Conservation (phyloP, 768 basidiomycete species). For the Suillus clintonianus region DNA sequence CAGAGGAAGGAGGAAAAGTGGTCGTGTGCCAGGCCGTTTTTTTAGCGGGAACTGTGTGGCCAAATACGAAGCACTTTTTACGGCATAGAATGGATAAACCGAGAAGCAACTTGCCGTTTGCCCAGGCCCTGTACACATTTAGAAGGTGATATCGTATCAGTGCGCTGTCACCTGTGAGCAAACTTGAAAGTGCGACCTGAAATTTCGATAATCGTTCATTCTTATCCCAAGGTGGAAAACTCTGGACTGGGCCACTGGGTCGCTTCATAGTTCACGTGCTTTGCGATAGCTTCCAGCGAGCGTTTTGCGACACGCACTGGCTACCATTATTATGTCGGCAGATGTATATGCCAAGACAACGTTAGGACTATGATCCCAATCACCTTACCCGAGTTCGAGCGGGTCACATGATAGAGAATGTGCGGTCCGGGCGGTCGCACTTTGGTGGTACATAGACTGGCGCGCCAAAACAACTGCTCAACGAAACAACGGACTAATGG, state of each 20-base stretch:
- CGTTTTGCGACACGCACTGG: background rate
- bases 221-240: background rate
- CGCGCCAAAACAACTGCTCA: background rate
- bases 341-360: background rate
- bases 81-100: background rate
- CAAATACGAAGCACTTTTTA: background rate
- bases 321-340: background rate
- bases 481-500: background rate
- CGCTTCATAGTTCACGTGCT: background rate
- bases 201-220: background rate
- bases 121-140: background rate
- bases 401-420: background rate
- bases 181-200: background rate
- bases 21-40: background rate
- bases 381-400: background rate
- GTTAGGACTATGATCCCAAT: background rate
- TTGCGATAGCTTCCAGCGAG: background rate
- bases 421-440: background rate
- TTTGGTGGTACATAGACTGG: background rate
- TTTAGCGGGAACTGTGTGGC: background rate
- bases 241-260: background rate
- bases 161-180: background rate
- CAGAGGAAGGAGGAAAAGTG: background rate
- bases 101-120: background rate
- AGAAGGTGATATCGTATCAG: background rate